phyloP scores from a whole-genome alignment of 306 rosid species.

The Rubus idaeus region DNA sequence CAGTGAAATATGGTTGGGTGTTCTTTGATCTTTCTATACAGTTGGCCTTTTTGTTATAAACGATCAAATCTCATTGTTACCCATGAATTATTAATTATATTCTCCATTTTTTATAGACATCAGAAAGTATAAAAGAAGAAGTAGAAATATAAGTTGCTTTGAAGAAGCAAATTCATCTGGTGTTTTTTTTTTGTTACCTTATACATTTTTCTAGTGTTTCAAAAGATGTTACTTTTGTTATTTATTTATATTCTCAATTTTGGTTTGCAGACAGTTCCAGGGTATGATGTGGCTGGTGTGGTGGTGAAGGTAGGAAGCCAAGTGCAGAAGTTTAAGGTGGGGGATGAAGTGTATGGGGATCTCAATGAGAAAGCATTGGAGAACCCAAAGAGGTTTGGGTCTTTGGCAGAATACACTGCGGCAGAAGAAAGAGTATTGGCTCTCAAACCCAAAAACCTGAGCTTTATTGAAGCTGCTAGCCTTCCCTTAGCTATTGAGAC shows the following conservation, averaged over 20 bases:
- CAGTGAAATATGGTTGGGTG: background rate
- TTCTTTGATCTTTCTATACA: background rate
- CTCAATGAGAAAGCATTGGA: slow-evolving; percentile 40
- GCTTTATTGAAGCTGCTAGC: slow-evolving; percentile 76
- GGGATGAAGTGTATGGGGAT: slow-evolving; percentile 73
- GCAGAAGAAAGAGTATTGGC: slow-evolving; percentile 60
- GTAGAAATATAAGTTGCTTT: too few relatives aligned
- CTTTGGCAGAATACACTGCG: slow-evolving; percentile 74
- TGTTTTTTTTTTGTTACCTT: background rate
- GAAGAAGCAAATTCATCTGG: too few relatives aligned
- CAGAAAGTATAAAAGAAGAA: background rate
- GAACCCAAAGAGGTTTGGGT: slow-evolving; percentile 39
- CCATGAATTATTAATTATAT: background rate
- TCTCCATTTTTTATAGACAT: background rate
- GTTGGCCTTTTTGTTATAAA: background rate
- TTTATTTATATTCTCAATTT: background rate
- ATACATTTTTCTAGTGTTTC: background rate
- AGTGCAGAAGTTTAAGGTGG: slow-evolving; percentile 61
- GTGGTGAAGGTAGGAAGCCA: slow-evolving; percentile 60
- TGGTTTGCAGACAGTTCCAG: slow-evolving; percentile 47
- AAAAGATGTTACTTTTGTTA: background rate
- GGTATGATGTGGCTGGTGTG: slow-evolving; percentile 70
- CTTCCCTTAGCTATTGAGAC: slow-evolving; percentile 64
- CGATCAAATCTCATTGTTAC: background rate
- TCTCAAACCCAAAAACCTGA: slow-evolving; percentile 61